Percentiles rank a stretch among this genome's conserved stretches.
Conservation (phyloP, 257 asterid species). For the Perilla frutescens region DNA sequence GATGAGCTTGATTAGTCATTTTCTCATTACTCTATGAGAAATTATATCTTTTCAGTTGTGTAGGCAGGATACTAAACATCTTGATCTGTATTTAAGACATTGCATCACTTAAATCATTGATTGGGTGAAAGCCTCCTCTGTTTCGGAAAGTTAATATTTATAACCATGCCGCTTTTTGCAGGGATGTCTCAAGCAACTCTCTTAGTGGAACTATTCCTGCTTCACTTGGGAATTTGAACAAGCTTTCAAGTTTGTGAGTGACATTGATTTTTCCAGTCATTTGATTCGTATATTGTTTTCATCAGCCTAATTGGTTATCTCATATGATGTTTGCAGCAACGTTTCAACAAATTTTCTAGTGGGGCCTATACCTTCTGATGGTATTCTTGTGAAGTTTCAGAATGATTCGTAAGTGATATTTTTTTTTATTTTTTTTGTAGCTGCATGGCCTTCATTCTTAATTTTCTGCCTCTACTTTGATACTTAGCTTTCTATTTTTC, state of each 20-base stretch:
- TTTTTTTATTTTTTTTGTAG: slow-evolving; percentile 12
- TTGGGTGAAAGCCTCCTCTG: slow-evolving; percentile 23
- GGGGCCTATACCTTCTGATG: slow-evolving; percentile 81
- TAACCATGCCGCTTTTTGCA: slow-evolving; percentile 43
- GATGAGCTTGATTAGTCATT: slow-evolving; percentile 13
- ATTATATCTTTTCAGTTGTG: slow-evolving; percentile 15
- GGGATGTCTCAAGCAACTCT: slow-evolving; percentile 91
- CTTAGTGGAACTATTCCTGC: slow-evolving; percentile 82
- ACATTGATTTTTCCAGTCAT: slow-evolving; percentile 18
- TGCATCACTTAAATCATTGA: slow-evolving; percentile 23
- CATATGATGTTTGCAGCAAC: slow-evolving; percentile 59
- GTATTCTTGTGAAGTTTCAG: slow-evolving; percentile 62
- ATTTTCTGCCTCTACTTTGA: slow-evolving; percentile 11
- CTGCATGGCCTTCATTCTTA: background rate
- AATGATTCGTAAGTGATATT: slow-evolving; percentile 68
- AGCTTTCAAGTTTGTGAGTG: slow-evolving; percentile 72
- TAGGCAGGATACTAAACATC: slow-evolving; percentile 7
- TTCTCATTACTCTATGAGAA: slow-evolving; percentile 12
- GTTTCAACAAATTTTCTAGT: slow-evolving; percentile 83
- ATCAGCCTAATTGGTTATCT: slow-evolving; percentile 33
- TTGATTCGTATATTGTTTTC: slow-evolving; percentile 29
- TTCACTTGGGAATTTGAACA: slow-evolving; percentile 74
- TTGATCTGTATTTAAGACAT: slow-evolving; percentile 26
- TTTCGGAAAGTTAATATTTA: slow-evolving; percentile 23
- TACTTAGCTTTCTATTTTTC: slow-evolving; percentile 5